Conservation (phyloP, 495 filamentous ascomycete species). For the Aspergillus conjunctus region DNA sequence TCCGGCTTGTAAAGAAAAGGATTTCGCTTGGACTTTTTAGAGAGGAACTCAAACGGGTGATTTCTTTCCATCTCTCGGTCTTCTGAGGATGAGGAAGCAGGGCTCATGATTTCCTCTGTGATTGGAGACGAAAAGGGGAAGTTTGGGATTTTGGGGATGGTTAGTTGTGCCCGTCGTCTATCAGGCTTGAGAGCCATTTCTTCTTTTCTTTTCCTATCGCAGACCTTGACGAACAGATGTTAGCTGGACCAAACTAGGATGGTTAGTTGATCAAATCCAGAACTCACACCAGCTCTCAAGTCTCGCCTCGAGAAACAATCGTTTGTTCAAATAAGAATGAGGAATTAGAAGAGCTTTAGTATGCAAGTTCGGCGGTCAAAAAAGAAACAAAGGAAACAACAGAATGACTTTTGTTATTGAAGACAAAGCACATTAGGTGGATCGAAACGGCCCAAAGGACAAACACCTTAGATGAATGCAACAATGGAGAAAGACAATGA, state of each 20-base stretch:
- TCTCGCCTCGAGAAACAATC: not conserved
- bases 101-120: conserved; percentile 45
- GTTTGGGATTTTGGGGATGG: conserved; percentile 35
- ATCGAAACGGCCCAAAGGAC: conserved; percentile 11
- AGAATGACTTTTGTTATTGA: conserved; percentile 15
- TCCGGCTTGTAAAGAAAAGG: conserved; percentile 22
- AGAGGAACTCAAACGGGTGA: conserved; percentile 36
- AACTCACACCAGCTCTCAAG: not conserved
- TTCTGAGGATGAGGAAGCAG: conserved; percentile 40
- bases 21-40: conserved; percentile 34
- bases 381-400: conserved; percentile 4
- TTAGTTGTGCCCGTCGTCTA: conserved; percentile 32
- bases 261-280: not conserved
- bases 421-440: conserved; percentile 7
- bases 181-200: conserved; percentile 33
- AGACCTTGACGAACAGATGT: too few relatives aligned
- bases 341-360: not conserved
- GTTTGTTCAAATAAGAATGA: not conserved
- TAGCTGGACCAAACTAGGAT: too few relatives aligned
- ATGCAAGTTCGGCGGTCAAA: not conserved
- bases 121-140: conserved; percentile 52
- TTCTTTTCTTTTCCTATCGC: too few relatives aligned
- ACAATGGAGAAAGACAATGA: conserved; percentile 17
- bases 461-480: conserved; percentile 16
- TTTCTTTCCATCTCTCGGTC: conserved; percentile 34